Base-by-base conservation (phyloP, 345 rosid genomes). In the Euphorbia pulcherrima region DNA sequence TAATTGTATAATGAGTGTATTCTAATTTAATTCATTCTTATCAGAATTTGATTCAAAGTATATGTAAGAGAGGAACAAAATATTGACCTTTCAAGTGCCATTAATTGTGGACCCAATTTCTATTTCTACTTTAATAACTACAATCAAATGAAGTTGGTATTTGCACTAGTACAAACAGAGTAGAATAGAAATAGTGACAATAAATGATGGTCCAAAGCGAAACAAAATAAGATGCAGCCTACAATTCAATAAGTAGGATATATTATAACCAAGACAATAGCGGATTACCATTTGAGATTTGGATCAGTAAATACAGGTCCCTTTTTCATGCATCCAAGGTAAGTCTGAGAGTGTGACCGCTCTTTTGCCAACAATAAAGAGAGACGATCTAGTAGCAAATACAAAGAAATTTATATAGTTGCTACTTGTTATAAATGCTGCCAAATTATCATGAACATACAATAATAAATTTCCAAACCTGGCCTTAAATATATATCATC, bases 401-500 rank as follows among this genome's bases (percentile, higher is more conserved):
- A 63, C 47, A 72, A 60, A 62, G 59, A n/a, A 52, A 51, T 17
- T 44, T 7, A 48, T 18, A 48, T 20, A 56, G 11, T 5, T 44
- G 52, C n/a, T n/a, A n/a, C n/a, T n/a, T n/a, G n/a, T n/a, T n/a
- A n/a, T 37, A 47, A 66, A 54, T 65, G 40, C 30, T 37, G 27
- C 52, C 29, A 47, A 40, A 20, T 26, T 35, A 28, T 60, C 47
- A 27, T 2, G 17, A 63, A 23, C 37, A 59, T n/a, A 37, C n/a
- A 37, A 27, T 60, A 64, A 47, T 28, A 74, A 76, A 75, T 57
- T 26, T 53, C 61, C 5, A 67, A 35, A 92, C 98, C 98, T 82
- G 97, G 98, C 73, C 97, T 87, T 76, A 90, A 81, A 41, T 88
- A 92, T 67, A 92, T 83, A 73, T 92, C 96, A 81, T 92, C 98